These are phyloP conservation scores for Endothia cerciana DNA, from an alignment of 2,329 filamentous ascomycete genomes.

Conservation along the genomic window DNA sequence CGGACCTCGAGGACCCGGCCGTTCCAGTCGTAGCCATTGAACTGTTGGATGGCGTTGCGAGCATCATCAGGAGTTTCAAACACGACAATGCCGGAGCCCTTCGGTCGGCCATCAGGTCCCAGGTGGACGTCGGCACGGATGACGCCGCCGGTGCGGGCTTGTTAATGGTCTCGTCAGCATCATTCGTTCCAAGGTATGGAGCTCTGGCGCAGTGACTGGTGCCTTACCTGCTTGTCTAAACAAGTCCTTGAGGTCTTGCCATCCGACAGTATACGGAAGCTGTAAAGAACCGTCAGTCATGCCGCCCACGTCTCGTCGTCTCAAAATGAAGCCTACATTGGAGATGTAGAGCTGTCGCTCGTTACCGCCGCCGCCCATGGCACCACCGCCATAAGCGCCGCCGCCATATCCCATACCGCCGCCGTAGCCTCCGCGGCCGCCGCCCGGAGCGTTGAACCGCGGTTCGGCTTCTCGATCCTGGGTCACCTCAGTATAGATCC, in stretches of 20 bases:
- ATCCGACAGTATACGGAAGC: conserved; percentile 97
- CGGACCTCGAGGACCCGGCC: conserved; percentile 91
- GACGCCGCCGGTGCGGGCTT: conserved; percentile 71
- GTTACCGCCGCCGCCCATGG: conserved; percentile 46
- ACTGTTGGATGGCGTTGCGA: conserved; percentile 92
- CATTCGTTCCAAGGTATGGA: not conserved
- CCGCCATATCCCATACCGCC: conserved; percentile 45
- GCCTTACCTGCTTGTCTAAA: conserved; percentile 95
- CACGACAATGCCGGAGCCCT: conserved; percentile 95
- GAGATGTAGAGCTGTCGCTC: conserved; percentile 95
- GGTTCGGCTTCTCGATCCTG: conserved; percentile 98
- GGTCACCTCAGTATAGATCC: conserved; percentile 28
- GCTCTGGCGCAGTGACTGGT: conserved; percentile 21
- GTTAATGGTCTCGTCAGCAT: conserved; percentile 4
- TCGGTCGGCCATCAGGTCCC: conserved; percentile 88
- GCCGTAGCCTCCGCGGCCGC: conserved; percentile 59
- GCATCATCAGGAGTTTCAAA: conserved; percentile 94
- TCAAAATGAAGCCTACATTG: conserved; percentile 75
- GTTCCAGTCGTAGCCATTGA: conserved; percentile 99
- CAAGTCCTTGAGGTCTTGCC: conserved; percentile 98
- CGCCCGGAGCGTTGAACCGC: conserved; percentile 76
- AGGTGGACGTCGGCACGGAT: conserved; percentile 95
- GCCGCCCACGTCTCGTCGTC: not conserved
- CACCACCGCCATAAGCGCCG: conserved; percentile 43
- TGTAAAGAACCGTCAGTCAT: conserved; percentile 48